Base-by-base conservation (phyloP, 805 yeast genomes). In the Grigorovia jiainica region DNA sequence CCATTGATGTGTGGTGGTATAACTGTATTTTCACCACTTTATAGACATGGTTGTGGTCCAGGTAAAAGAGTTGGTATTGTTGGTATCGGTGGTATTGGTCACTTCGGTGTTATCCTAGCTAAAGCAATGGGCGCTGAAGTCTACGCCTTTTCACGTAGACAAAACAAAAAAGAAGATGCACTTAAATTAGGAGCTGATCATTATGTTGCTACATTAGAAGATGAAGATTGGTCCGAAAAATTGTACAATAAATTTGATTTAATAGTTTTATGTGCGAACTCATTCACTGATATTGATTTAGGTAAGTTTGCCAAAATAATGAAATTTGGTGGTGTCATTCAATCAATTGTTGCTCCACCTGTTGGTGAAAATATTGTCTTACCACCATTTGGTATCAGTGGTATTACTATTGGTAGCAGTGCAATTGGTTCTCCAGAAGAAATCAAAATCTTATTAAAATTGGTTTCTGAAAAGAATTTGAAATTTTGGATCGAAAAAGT, bases 1-100 rank as follows among this genome's bases (percentile, higher is more conserved):
- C 87, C 89, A 40, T 64, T 82, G 64, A 63, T 81, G 65, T 82
- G 90, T 67, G 90, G 86, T 43, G 90, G 90, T 42, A 65, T 79
- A 56, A 82, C 90, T 10, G 79, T 76, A 11, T 82, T 66, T 64
- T 73, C 84, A 7, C 90, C 90, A 42, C 61, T 82, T 50, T 65
- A 72, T 44, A 68, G 79, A 60, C 66, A 67, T 42, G 71, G 69
- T 30, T 67, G 64, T 51, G 75, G 71, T 43, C 68, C 70, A 38
- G 76, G 76, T 40, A 66, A 66, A 46, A 67, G 63, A 40, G 75
- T 75, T 38, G 80, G 77, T 49, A 64, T 76, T 46, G 61, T 73
- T 39, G 79, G 78, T 46, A 69, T 73, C 48, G 79, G 79, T 53
- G 79, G 79, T 35, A 64, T 74, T 48, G 79, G 79, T 24, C 78